Percentiles rank a stretch among this genome's conserved stretches.
These are phyloP conservation scores for Trichoderma brevicompactum DNA, from an alignment of 2,329 filamentous ascomycete genomes.

Conservation along the genomic window DNA sequence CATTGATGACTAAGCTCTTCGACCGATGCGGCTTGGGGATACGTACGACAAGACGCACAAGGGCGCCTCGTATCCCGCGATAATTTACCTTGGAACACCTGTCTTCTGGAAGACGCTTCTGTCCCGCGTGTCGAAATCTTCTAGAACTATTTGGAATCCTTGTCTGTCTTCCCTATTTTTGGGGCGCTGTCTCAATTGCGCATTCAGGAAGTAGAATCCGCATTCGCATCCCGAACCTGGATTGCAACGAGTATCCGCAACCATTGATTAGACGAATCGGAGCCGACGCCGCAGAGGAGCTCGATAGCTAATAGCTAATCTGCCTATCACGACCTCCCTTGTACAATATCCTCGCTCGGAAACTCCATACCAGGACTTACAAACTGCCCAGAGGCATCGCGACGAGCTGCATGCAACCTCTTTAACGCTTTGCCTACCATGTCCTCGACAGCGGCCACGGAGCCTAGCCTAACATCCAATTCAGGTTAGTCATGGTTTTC, in stretches of 20 bases:
- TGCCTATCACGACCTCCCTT: constrained; percentile 1
- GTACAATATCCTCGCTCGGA: neutral
- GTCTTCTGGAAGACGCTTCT: constrained; percentile 13
- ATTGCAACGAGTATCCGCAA: constrained; percentile 21
- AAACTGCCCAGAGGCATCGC: constrained; percentile 5
- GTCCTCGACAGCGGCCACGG: constrained; percentile 46
- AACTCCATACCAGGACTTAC: neutral
- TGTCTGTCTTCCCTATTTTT: neutral
- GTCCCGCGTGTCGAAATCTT: constrained; percentile 4
- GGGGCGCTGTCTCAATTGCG: constrained; percentile 25
- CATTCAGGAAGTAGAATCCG: constrained; percentile 1
- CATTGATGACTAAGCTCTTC: constrained; percentile 25
- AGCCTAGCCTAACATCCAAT: constrained; percentile 44
- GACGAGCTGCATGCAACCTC: constrained; percentile 34
- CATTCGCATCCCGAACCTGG: constrained; percentile 5
- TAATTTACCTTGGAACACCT: constrained; percentile 9
- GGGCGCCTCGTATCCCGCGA: constrained; percentile 20
- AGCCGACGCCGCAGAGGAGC: constrained; percentile 20
- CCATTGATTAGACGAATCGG: constrained; percentile 27
- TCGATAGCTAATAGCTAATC: constrained; percentile 17
- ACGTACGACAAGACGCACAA: constrained; percentile 23
- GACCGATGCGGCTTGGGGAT: constrained; percentile 21
- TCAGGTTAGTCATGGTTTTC: constrained; percentile 40
- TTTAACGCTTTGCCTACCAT: constrained; percentile 39
- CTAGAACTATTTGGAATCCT: constrained; percentile 4